Evolutionary conservation across 306 rosid species (phyloP), one percentile per base, ranked within the genome.

Genomic region (Luffa aegyptiaca): DNA sequence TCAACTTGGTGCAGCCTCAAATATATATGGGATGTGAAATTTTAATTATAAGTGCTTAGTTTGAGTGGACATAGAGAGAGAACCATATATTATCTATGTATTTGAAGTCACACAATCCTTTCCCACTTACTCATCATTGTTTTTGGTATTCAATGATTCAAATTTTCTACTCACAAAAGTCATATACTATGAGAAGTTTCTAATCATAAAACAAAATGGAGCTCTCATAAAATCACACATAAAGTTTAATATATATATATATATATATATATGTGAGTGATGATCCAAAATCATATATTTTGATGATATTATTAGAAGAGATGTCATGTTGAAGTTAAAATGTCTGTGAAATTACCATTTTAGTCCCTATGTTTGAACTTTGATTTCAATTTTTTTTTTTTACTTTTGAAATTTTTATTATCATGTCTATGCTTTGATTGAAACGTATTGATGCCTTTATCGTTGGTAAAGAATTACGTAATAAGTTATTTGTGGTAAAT

Each of bases 71-170:
- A 68, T 3, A 26, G 4, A 55, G 31, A 26, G 31, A 26, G 31
- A 26, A 26, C 31, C 3, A 17, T 12, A 35, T 35, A 33, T 35
- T 42, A 16, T 46, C 10, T 72, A 48, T 72, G 21, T 71, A 21
- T 71, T 26, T 12, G 2, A 46, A 66, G 4, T 73, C 77, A 12
- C 77, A 12, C 33, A 73, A 49, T 69, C 75, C 57, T 49, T 57
- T 71, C 33, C 77, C 77, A 73, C 77, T 73, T 31, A 49, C 61
- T 31, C 59, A 73, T 73, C 77, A 73, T 73, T 73, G 61, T 73
- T 73, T 52, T n/a, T 73, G 31, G 61, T 20, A 68, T 73, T 16
- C 3, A 45, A 71, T 21, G 39, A 44, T 71, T 42, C 53, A 10
- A 20, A 71, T 4, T 18, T 18, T 46, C 35, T 71, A 21, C 77